Percentiles rank a stretch among this genome's conserved stretches.
These are phyloP conservation scores for Bipolaris oryzae DNA, from an alignment of 2,329 filamentous ascomycete genomes.

Conservation along the genomic window DNA sequence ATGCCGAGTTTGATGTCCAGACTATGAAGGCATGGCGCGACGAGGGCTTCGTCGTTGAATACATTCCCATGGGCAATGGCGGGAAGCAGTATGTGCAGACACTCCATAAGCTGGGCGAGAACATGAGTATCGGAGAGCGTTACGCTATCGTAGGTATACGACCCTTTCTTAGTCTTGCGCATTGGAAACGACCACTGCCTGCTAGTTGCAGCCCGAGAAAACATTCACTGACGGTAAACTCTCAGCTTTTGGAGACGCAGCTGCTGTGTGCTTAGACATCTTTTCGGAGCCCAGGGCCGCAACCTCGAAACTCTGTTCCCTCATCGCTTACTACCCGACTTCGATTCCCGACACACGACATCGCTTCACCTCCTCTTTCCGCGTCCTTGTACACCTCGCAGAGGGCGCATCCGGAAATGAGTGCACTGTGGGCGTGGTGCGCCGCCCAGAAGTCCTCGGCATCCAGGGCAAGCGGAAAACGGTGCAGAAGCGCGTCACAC, in stretches of 20 bases:
- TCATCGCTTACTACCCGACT: slow-evolving; percentile 69
- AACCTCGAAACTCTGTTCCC: slow-evolving; percentile 59
- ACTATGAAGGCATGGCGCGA: slow-evolving; percentile 62
- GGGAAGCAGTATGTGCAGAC: slow-evolving; percentile 55
- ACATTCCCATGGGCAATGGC: slow-evolving; percentile 60
- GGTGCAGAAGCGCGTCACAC: slow-evolving; percentile 56
- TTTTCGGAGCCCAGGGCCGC: slow-evolving; percentile 61
- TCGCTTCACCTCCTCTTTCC: slow-evolving; percentile 51
- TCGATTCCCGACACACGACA: slow-evolving; percentile 60
- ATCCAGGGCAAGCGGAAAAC: slow-evolving; percentile 59
- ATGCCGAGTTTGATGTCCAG: slow-evolving; percentile 62
- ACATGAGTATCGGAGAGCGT: slow-evolving; percentile 63
- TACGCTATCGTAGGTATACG: slow-evolving; percentile 66
- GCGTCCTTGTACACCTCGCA: slow-evolving; percentile 65
- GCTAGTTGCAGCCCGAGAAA: background rate
- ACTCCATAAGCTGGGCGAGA: slow-evolving; percentile 59
- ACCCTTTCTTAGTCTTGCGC: slow-evolving; percentile 21
- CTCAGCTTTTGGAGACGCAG: slow-evolving; percentile 66
- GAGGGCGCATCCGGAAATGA: slow-evolving; percentile 36
- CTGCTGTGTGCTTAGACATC: slow-evolving; percentile 63
- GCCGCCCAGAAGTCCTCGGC: slow-evolving; percentile 58
- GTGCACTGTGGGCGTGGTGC: slow-evolving; percentile 57
- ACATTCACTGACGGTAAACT: slow-evolving; percentile 11
- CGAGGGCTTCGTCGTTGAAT: slow-evolving; percentile 66
- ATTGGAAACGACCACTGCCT: background rate